Evolutionary conservation across 805 yeast genomes (phyloP), one percentile per base, ranked within the genome.

Genomic region (Candida manassasensis): DNA sequence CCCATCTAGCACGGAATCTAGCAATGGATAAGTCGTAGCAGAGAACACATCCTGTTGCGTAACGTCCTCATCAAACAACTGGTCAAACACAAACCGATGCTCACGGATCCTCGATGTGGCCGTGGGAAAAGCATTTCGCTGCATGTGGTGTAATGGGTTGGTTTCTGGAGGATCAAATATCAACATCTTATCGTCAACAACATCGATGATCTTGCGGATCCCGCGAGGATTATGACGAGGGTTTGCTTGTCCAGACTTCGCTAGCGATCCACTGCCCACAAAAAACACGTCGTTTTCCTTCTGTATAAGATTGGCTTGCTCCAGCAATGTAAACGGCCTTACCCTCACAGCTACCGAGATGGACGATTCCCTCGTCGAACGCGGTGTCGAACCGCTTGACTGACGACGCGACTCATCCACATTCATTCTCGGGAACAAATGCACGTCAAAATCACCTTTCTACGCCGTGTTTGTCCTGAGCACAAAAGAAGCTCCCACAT

Each of bases 81-180:
- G 67, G 57, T 89, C 97, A 57, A 89, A 89, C 1, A 84, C 84
- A 59, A 85, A 89, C 38, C 82, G 67, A 48, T 82, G 85, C 50
- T 87, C 96, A 42, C 82, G 57, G 25, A 76, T 69, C 35, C 88
- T 60, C 4, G 77, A 53, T 6, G 53, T 48, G 16, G 54, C 58
- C 38, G 63, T 66, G 10, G 58, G 73, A 47, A 57, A 72, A 34
- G 49, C 71, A 34, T 50, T 57, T 16, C 54, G 52, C 48, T 75
- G 81, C 75, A 75, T 68, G 31, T 55, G 55, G 12, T 61, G 61
- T 38, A 76, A 47, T 0, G 90, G 88, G 44, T 77, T 82, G 13
- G 75, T 67, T 31, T 80, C 85, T 2, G 84, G 77, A 0, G 96
- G 96, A 59, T 87, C 96, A 55, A 87, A 87, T 6, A 87, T 77